A percentile compares a stretch with the other conserved stretches of the same genome.
phyloP scores from a whole-genome alignment of 2,329 filamentous ascomycete genomes.

The Hymenoscyphus linearis region DNA sequence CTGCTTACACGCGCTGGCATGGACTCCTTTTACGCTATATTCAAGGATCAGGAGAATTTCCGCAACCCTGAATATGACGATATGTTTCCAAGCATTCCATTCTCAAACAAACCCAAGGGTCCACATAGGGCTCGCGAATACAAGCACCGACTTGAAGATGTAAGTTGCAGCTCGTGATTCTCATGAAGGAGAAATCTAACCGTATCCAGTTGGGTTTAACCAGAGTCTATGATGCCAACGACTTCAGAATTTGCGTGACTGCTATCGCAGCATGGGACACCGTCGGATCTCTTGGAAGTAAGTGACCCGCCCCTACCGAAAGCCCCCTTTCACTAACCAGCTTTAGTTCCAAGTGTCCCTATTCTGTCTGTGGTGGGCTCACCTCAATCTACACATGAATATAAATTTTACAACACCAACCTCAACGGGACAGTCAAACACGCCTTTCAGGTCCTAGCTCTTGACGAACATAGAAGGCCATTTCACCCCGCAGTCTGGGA shows the following conservation, averaged over 20 bases:
- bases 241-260: conserved; percentile 36
- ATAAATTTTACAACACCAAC: conserved; percentile 40
- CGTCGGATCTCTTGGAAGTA: conserved; percentile 33
- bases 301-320: conserved; percentile 34
- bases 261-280: conserved; percentile 48
- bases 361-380: conserved; percentile 31
- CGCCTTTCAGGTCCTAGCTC: conserved; percentile 46
- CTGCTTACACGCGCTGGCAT: conserved; percentile 39
- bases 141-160: conserved; percentile 34
- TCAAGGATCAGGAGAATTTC: conserved; percentile 32
- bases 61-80: conserved; percentile 34
- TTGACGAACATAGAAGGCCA: conserved; percentile 42
- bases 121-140: conserved; percentile 28
- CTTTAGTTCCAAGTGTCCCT: conserved; percentile 40
- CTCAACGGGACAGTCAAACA: conserved; percentile 39
- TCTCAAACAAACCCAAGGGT: conserved; percentile 27
- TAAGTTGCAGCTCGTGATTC: conserved; percentile 15
- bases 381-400: conserved; percentile 34
- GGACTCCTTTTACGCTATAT: conserved; percentile 39
- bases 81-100: conserved; percentile 28
- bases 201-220: conserved; percentile 31
- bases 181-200: neutral
- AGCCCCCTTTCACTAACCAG: neutral
- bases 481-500: conserved; percentile 39
- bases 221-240: conserved; percentile 33